Percentiles rank a stretch among this genome's conserved stretches.
Evolutionary conservation across 2,329 filamentous ascomycete genomes (phyloP).

Genomic region (Trichoderma sp.): DNA sequence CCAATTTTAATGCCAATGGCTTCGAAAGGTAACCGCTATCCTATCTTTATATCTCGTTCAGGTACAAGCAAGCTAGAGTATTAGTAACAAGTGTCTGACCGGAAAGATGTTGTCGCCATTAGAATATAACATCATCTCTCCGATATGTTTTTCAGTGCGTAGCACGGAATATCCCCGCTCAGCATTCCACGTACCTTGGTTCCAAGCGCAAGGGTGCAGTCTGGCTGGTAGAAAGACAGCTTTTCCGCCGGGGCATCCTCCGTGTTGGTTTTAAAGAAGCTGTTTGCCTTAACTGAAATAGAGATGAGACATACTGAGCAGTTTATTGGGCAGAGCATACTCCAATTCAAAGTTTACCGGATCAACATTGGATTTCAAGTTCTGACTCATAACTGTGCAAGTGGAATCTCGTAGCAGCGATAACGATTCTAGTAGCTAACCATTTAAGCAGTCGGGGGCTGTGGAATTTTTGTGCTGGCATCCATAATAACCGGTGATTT

Average conservation of each 20-base stretch:
- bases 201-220: not conserved
- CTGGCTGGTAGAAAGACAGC: not conserved
- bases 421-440: no score
- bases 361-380: not conserved
- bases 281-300: not conserved
- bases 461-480: not conserved
- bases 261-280: not conserved
- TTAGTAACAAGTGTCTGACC: not conserved
- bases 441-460: not conserved
- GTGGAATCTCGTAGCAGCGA: not conserved
- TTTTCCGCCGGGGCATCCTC: not conserved
- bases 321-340: not conserved
- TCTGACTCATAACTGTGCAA: not conserved
- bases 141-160: not conserved
- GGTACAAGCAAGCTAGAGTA: no score
- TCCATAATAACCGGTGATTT: not conserved
- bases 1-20: no score
- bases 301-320: not conserved
- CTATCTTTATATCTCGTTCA: no score
- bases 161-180: not conserved
- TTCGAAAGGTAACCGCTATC: no score
- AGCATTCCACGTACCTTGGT: not conserved
- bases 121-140: not conserved
- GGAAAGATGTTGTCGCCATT: not conserved
- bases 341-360: not conserved